Percentiles rank a stretch among this genome's conserved stretches.
These are phyloP conservation scores for Ogataea chonburiensis DNA, from an alignment of 805 yeast genomes.

Conservation along the genomic window DNA sequence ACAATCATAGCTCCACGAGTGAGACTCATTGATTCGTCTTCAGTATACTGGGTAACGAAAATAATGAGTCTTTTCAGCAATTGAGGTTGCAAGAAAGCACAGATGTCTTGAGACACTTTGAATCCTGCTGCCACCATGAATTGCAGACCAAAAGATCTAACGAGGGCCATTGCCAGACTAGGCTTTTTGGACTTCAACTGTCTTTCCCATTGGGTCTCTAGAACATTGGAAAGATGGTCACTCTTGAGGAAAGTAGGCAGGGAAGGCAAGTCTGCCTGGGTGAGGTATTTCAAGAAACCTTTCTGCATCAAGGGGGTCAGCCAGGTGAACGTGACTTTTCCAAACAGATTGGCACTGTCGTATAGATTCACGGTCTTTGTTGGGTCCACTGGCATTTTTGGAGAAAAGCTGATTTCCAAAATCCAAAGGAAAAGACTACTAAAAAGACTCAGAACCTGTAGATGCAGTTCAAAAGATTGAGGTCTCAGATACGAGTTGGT, in stretches of 20 bases:
- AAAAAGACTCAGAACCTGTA: constrained; percentile 27
- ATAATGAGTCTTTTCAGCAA: constrained; percentile 63
- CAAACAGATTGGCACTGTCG: constrained; percentile 49
- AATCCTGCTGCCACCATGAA: constrained; percentile 69
- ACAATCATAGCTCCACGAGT: constrained; percentile 77
- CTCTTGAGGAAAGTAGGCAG: constrained; percentile 70
- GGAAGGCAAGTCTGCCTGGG: constrained; percentile 66
- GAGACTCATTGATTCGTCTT: constrained; percentile 53
- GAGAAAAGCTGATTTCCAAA: constrained; percentile 44
- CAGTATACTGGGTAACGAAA: constrained; percentile 52
- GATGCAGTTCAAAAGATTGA: constrained; percentile 32
- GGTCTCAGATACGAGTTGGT: constrained; percentile 41
- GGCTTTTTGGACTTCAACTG: constrained; percentile 41
- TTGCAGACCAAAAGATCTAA: constrained; percentile 72
- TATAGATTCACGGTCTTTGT: constrained; percentile 43
- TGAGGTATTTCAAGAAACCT: constrained; percentile 48
- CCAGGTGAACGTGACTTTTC: constrained; percentile 56
- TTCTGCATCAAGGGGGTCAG: constrained; percentile 56
- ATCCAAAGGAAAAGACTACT: constrained; percentile 42
- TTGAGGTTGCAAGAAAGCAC: constrained; percentile 88
- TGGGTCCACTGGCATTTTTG: constrained; percentile 31
- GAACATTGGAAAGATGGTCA: constrained; percentile 43
- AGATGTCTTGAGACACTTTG: constrained; percentile 70
- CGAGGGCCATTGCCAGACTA: constrained; percentile 45
- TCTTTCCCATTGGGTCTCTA: constrained; percentile 59